phyloP scores from a whole-genome alignment of 352 stramenopile genomes.

The Phytophthora aleatoria region DNA sequence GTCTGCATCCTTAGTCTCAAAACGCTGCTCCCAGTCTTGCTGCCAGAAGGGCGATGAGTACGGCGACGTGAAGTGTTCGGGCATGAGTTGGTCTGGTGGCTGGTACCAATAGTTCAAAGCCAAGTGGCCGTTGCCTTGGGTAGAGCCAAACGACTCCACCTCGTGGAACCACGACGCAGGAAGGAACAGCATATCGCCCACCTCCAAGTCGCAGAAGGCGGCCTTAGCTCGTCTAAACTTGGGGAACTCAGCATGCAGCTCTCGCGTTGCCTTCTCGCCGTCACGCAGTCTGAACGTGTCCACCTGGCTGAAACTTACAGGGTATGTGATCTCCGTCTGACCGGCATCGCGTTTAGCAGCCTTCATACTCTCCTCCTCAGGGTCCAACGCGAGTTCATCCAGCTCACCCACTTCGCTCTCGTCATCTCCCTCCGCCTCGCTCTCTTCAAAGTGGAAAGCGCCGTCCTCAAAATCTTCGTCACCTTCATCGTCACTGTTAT shows the following conservation, averaged over 20 bases:
- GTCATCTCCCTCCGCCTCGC: constrained; percentile 61
- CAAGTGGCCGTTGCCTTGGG: constrained; percentile 62
- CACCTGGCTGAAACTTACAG: constrained; percentile 79
- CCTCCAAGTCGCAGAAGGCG: constrained; percentile 80
- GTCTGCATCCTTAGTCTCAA: constrained; percentile 20
- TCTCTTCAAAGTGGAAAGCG: constrained; percentile 57
- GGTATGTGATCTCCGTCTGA: constrained; percentile 65
- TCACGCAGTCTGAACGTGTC: constrained; percentile 55
- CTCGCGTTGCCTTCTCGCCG: constrained; percentile 24
- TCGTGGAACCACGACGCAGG: constrained; percentile 98
- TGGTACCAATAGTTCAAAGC: constrained; percentile 93
- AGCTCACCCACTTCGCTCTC: constrained; percentile 50
- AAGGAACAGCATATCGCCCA: constrained; percentile 96
- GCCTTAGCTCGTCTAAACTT: constrained; percentile 59
- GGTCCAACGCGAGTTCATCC: constrained; percentile 51
- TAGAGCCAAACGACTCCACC: constrained; percentile 87
- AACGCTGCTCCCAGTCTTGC: constrained; percentile 64
- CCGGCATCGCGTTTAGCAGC: constrained; percentile 32
- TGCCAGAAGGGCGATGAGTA: constrained; percentile 85
- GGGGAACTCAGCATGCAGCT: constrained; percentile 63
- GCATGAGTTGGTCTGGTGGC: constrained; percentile 63
- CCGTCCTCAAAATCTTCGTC: constrained; percentile 64
- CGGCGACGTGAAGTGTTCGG: constrained; percentile 54
- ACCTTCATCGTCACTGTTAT: constrained; percentile 46
- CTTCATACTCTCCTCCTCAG: constrained; percentile 46